Evolutionary conservation across 208 protist species (phyloP).

Genomic region (Jaenimonas drosophilae): DNA sequence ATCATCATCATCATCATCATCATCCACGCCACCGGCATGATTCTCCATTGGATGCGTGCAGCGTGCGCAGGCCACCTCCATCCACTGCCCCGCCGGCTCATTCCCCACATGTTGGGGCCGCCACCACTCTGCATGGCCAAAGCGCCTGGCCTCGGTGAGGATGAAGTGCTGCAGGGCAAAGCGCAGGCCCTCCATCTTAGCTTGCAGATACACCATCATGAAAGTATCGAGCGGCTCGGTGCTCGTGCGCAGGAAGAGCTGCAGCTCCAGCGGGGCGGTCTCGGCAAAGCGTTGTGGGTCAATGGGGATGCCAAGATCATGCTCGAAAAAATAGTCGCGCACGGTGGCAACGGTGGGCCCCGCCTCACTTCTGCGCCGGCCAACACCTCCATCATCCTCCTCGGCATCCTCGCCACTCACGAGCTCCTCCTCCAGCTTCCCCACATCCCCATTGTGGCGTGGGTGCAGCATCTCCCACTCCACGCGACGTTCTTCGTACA

Average conservation of each 20-base stretch:
- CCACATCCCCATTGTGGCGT: not conserved
- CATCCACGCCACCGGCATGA: too few relatives aligned
- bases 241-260: constrained; percentile 24
- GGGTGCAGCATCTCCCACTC: not conserved
- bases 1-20: too few relatives aligned
- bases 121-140: too few relatives aligned
- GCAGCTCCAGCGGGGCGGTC: constrained; percentile 20
- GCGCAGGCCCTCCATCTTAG: constrained; percentile 6
- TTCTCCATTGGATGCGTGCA: too few relatives aligned
- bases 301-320: constrained; percentile 19
- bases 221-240: constrained; percentile 13
- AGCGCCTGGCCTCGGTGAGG: constrained; percentile 6
- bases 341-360: too few relatives aligned
- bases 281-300: constrained; percentile 31
- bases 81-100: too few relatives aligned
- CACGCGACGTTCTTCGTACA: constrained; percentile 6
- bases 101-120: too few relatives aligned
- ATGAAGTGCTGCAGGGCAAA: constrained; percentile 11
- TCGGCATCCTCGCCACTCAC: not conserved
- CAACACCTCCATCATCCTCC: too few relatives aligned
- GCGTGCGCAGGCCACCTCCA: too few relatives aligned
- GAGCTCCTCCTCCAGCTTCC: not conserved
- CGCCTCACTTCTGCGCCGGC: too few relatives aligned
- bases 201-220: constrained; percentile 16
- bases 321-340: constrained; percentile 33